Conservation (phyloP, 192 early-diverging fungal species). For the Coemansia sp. region DNA sequence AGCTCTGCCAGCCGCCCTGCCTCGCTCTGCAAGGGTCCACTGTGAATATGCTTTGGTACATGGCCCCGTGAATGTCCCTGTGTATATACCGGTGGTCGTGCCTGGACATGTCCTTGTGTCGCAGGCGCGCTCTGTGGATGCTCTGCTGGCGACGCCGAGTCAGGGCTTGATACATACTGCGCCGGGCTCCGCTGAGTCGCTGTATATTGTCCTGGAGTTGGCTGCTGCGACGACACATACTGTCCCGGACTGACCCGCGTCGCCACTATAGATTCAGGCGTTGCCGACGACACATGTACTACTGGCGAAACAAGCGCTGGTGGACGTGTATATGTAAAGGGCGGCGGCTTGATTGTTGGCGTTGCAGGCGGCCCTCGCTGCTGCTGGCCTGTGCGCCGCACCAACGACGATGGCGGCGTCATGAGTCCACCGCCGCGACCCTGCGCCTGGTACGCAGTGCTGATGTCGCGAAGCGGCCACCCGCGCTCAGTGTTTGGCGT, state of each 20-base stretch:
- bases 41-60: too few relatives aligned
- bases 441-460: constrained; percentile 22
- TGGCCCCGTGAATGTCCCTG: too few relatives aligned
- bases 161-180: neutral
- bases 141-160: neutral
- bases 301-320: neutral
- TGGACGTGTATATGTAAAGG: too few relatives aligned
- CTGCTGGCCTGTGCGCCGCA: constrained; percentile 8
- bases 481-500: constrained; percentile 5
- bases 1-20: neutral
- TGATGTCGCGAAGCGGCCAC: constrained; percentile 39
- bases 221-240: neutral
- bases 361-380: constrained; percentile 2
- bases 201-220: neutral
- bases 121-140: constrained; percentile 10
- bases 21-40: neutral
- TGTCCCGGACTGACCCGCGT: neutral
- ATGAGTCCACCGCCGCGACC: constrained; percentile 6
- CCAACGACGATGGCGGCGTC: constrained; percentile 34
- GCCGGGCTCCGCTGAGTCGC: neutral
- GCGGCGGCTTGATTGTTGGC: neutral
- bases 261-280: neutral
- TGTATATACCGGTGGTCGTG: neutral
- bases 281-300: constrained; percentile 3
- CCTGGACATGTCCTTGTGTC: neutral